Conservation (phyloP, 352 stramenopile species). For the Thalassiosira hispida region DNA sequence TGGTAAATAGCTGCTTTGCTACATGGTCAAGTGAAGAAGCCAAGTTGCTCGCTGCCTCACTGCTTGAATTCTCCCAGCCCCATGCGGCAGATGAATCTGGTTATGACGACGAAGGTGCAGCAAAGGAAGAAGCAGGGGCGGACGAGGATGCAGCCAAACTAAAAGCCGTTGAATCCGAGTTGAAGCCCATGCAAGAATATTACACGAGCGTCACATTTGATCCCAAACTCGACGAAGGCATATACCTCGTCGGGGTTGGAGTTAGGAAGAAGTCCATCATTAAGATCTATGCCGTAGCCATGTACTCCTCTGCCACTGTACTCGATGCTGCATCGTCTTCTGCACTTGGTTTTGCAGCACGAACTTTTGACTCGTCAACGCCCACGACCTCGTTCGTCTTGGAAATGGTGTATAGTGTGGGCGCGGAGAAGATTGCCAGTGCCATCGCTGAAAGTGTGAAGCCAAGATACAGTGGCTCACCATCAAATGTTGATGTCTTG, state of each 20-base stretch:
- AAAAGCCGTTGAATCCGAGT: background rate
- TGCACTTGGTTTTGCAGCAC: background rate
- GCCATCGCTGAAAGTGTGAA: constrained; percentile 9
- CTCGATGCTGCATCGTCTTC: background rate
- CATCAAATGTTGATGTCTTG: background rate
- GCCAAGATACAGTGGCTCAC: background rate
- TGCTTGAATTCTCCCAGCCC: background rate
- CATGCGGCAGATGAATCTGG: too few species aligned
- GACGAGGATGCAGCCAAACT: background rate
- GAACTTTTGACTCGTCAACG: background rate
- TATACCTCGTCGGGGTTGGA: constrained; percentile 9
- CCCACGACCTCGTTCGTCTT: background rate
- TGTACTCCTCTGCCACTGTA: background rate
- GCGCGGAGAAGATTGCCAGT: constrained; percentile 1
- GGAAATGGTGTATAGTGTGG: constrained; percentile 1
- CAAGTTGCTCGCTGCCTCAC: background rate
- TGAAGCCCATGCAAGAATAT: background rate
- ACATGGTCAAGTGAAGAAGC: background rate
- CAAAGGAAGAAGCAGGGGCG: too few species aligned
- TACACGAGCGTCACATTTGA: background rate
- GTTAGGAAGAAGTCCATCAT: constrained; percentile 3
- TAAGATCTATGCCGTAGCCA: constrained; percentile 2
- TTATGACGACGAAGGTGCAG: too few species aligned
- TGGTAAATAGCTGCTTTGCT: background rate
- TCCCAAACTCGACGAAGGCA: constrained; percentile 6